phyloP scores from a whole-genome alignment of 2,329 filamentous ascomycete genomes.

The Ophiobolus disseminans region DNA sequence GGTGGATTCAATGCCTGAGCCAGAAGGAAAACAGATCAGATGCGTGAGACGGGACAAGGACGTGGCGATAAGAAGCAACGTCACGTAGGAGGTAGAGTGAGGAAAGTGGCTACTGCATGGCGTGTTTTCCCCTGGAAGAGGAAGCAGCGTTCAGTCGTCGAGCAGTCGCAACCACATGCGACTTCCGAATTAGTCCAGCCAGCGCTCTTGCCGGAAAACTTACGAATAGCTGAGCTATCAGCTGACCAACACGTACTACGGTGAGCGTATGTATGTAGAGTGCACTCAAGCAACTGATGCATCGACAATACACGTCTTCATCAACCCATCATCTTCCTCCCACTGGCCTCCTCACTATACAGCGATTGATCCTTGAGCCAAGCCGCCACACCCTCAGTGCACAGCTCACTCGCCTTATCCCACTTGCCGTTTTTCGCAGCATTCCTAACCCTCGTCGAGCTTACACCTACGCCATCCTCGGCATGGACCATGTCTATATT shows the following conservation, averaged over 20 bases:
- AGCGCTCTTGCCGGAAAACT: too few relatives aligned
- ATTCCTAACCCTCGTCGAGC: constrained; percentile 68
- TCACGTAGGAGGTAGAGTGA: too few relatives aligned
- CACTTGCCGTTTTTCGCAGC: constrained; percentile 59
- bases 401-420: constrained; percentile 59
- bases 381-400: constrained; percentile 62
- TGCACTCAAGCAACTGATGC: neutral
- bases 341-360: constrained; percentile 57
- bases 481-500: constrained; percentile 67
- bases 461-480: constrained; percentile 56
- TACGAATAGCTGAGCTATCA: too few relatives aligned
- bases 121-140: neutral
- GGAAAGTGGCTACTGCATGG: neutral
- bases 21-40: too few relatives aligned
- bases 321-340: constrained; percentile 47
- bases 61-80: too few relatives aligned
- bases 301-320: neutral
- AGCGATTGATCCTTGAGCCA: constrained; percentile 66
- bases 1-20: too few relatives aligned
- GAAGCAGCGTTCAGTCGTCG: neutral
- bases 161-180: neutral
- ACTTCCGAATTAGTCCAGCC: too few relatives aligned
- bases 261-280: too few relatives aligned
- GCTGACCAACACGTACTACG: too few relatives aligned
- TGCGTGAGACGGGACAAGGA: too few relatives aligned